phyloP scores from a whole-genome alignment of 805 yeast genomes.

The Barnettozyma sucrosica region DNA sequence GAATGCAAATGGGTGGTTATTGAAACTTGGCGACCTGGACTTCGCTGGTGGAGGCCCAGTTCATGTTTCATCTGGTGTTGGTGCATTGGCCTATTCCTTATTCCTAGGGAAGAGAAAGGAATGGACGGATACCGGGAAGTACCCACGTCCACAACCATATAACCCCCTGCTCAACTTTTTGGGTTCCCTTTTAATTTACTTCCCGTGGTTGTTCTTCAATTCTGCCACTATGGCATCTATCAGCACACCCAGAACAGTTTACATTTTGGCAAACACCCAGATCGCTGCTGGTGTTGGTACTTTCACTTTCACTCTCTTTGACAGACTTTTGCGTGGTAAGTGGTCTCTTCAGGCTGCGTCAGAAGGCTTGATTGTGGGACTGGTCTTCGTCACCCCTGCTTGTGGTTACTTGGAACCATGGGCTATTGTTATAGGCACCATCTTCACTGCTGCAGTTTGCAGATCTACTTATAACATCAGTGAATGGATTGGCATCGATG shows the following conservation, averaged over 20 bases:
- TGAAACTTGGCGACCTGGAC: conserved; percentile 85
- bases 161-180: conserved; percentile 84
- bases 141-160: conserved; percentile 77
- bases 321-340: conserved; percentile 75
- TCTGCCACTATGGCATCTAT: conserved; percentile 75
- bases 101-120: conserved; percentile 73
- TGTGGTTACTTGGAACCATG: conserved; percentile 88
- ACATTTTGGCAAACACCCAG: conserved; percentile 88
- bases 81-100: conserved; percentile 77
- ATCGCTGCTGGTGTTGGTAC: conserved; percentile 86
- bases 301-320: conserved; percentile 80
- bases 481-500: conserved; percentile 74
- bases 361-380: conserved; percentile 91
- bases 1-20: conserved; percentile 93
- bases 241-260: conserved; percentile 77
- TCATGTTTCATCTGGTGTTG: conserved; percentile 86
- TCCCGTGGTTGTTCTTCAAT: conserved; percentile 97
- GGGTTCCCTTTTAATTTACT: conserved; percentile 82
- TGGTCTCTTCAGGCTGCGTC: conserved; percentile 92
- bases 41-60: conserved; percentile 99
- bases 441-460: conserved; percentile 74
- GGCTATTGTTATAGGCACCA: conserved; percentile 82
- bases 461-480: conserved; percentile 83
- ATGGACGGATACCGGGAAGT: conserved; percentile 34
- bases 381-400: conserved; percentile 97